Conservation (phyloP, 371 early-diverging fungal species). For the Sporodiniella umbellata region DNA sequence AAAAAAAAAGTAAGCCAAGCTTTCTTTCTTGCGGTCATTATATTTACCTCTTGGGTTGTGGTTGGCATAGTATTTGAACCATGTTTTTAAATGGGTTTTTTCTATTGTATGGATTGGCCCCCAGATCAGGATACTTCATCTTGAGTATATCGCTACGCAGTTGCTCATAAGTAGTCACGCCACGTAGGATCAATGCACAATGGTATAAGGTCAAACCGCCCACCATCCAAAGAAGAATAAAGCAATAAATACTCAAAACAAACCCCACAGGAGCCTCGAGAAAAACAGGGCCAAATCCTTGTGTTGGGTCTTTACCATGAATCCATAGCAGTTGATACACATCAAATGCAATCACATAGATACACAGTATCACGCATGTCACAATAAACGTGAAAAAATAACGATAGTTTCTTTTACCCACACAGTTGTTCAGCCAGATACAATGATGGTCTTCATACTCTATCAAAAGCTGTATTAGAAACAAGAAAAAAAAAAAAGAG, state of each 20-base stretch:
- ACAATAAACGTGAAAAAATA: slow-evolving; percentile 77
- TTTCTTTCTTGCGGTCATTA: background rate
- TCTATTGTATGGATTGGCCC: slow-evolving; percentile 50
- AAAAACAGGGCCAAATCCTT: slow-evolving; percentile 17
- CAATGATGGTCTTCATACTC: slow-evolving; percentile 91
- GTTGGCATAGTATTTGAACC: slow-evolving; percentile 52
- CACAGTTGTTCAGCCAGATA: slow-evolving; percentile 91
- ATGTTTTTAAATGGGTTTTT: slow-evolving; percentile 49
- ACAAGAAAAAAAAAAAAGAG: background rate
- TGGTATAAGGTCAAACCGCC: slow-evolving; percentile 78
- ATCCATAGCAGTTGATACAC: slow-evolving; percentile 56
- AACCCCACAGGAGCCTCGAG: slow-evolving; percentile 48
- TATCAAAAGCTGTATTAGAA: slow-evolving; percentile 13
- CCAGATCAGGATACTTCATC: slow-evolving; percentile 43
- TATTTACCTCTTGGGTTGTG: slow-evolving; percentile 59
- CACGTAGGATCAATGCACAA: slow-evolving; percentile 64
- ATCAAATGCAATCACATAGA: slow-evolving; percentile 54
- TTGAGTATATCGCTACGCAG: slow-evolving; percentile 32
- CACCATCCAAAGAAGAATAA: slow-evolving; percentile 63
- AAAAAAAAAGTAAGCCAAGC: background rate
- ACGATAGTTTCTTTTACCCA: slow-evolving; percentile 89
- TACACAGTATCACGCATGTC: slow-evolving; percentile 47
- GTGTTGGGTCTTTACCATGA: slow-evolving; percentile 11
- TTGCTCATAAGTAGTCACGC: slow-evolving; percentile 88
- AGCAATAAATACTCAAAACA: slow-evolving; percentile 61